Conservation (phyloP, 768 basidiomycete genomes). For the Amanita pseudoporphyria region DNA sequence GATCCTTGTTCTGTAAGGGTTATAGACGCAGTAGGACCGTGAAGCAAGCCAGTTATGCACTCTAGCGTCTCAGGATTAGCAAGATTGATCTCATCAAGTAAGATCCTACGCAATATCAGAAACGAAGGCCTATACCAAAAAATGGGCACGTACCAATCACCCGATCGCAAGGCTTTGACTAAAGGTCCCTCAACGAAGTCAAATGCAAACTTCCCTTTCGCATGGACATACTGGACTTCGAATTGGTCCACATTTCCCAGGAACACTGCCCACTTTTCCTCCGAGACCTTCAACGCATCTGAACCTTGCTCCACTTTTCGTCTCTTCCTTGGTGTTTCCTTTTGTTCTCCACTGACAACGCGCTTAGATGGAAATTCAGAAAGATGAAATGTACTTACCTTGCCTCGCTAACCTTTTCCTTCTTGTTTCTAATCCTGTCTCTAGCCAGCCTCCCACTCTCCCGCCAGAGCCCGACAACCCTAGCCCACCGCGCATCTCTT, state of each 20-base stretch:
- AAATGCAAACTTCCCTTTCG: conserved; percentile 86
- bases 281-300: conserved; percentile 29
- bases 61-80: conserved; percentile 93
- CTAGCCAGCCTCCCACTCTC: conserved; percentile 64
- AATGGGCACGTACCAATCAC: conserved; percentile 68
- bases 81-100: conserved; percentile 94
- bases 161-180: conserved; percentile 79
- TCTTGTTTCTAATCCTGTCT: conserved; percentile 41
- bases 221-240: conserved; percentile 80
- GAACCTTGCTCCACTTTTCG: conserved; percentile 45
- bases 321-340: conserved; percentile 54
- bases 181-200: conserved; percentile 94
- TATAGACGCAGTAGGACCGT: conserved; percentile 80
- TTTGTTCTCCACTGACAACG: conserved; percentile 10
- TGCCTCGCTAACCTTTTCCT: conserved; percentile 18
- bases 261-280: conserved; percentile 57
- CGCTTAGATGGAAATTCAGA: conserved; percentile 5
- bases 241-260: conserved; percentile 66
- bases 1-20: conserved; percentile 91
- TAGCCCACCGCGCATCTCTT: conserved; percentile 76
- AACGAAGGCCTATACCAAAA: background rate
- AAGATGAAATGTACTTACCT: conserved; percentile 7
- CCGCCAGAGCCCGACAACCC: conserved; percentile 75
- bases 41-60: conserved; percentile 80
- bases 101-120: conserved; percentile 46